Base-by-base conservation (phyloP, 2,329 filamentous ascomycete species). In the Diplodia scrobiculata region DNA sequence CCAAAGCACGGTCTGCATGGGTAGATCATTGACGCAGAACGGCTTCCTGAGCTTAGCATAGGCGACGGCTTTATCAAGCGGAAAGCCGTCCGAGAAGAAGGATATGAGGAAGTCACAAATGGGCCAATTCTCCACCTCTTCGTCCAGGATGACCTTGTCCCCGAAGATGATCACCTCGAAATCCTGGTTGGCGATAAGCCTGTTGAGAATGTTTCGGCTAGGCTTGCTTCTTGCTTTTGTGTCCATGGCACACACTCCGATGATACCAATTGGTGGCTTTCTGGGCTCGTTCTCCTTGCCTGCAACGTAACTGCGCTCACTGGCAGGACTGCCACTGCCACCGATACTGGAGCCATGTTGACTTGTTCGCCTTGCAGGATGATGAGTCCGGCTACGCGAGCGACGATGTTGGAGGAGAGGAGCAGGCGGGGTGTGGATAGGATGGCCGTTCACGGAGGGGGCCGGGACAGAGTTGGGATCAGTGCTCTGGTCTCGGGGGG, bases 91-190 rank as follows among this genome's bases (percentile, higher is more conserved):
- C 0, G 94, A 98, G 79, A 98, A 99, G 80, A 99, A 99, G 2
- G 93, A 97, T 73, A 99, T 97, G 66, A 99, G 81, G 73, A 96
- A 99, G 79, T 99, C 95, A 78, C 92, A 96, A 65, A 96, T 87
- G 19, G 93, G 93, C 93, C 93, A 97, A 75, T 97, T 96, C 78
- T 96, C 92, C 66, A 97, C 90, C 69, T 91, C 91, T 85, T 99
- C 95, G 74, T 99, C 95, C 41, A 99, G 83, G 71, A 99, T 99
- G 51, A 97, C 94, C 79, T 99, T 99, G 81, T 99, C 95, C 55
- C 95, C 96, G 80, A 99, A 99, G 13, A 99, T 94, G 68, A 96
- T 89, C 27, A 98, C 93, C 73, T 99, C 94, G 73, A 99, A 98
- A 72, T 98, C 94, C 59, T 89, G 87, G 70, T 96, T 93, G 38